Percentiles rank a stretch among this genome's conserved stretches.
These are phyloP conservation scores for Onygenales sp. DNA, from an alignment of 2,329 filamentous ascomycete genomes.

Conservation along the genomic window DNA sequence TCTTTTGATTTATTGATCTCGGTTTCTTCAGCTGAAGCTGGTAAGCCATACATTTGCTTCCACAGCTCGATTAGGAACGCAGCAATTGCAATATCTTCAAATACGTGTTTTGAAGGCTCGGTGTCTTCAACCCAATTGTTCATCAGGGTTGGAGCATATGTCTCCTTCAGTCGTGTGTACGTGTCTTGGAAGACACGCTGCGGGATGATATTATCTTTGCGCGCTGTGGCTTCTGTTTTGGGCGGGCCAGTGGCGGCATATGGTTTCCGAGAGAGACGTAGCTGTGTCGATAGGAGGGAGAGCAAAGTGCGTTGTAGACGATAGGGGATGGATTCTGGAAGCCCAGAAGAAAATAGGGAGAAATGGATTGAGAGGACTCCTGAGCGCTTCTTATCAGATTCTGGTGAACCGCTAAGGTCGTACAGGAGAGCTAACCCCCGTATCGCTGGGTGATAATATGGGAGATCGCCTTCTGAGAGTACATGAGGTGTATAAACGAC, in stretches of 20 bases:
- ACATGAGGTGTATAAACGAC: constrained; percentile 74
- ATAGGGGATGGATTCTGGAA: constrained; percentile 24
- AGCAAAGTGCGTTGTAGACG: constrained; percentile 31
- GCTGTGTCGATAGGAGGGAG: constrained; percentile 26
- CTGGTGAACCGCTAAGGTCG: constrained; percentile 28
- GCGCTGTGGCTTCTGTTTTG: constrained; percentile 63
- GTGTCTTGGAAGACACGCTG: constrained; percentile 72
- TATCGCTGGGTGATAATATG: constrained; percentile 81
- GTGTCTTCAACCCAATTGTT: constrained; percentile 77
- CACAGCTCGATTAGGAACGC: constrained; percentile 90
- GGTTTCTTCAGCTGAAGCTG: constrained; percentile 14
- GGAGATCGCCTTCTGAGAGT: constrained; percentile 51
- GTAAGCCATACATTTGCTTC: constrained; percentile 63
- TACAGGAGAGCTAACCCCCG: constrained; percentile 67
- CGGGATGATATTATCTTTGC: constrained; percentile 73
- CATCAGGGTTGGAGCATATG: constrained; percentile 63
- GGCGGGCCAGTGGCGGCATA: constrained; percentile 12
- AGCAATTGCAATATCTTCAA: constrained; percentile 85
- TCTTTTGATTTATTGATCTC: neutral
- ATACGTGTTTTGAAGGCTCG: constrained; percentile 84
- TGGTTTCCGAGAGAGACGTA: constrained; percentile 23
- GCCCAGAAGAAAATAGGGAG: constrained; percentile 31
- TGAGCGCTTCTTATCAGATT: constrained; percentile 16
- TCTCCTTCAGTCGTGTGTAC: constrained; percentile 69
- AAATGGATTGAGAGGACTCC: constrained; percentile 44